A percentile compares a stretch with the other conserved stretches of the same genome.
Conservation (phyloP, 1,284 basidiomycete genomes). For the Meira miltonrushii region DNA sequence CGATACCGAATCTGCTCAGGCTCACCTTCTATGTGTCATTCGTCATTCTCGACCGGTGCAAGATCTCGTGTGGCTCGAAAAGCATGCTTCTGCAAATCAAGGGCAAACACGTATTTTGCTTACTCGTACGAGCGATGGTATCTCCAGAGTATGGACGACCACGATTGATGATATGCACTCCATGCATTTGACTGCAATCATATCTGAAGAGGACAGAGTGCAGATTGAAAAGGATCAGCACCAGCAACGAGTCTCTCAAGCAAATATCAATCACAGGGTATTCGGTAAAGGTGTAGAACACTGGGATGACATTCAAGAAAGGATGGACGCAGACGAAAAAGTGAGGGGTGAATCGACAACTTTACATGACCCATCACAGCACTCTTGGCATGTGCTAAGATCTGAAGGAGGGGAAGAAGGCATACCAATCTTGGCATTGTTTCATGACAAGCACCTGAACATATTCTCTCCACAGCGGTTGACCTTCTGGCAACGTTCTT, state of each 20-base stretch:
- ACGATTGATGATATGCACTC: conserved; percentile 38
- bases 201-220: conserved; percentile 15
- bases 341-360: neutral
- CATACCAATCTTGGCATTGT: too few relatives aligned
- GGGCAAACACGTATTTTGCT: conserved; percentile 30
- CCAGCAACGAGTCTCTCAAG: neutral
- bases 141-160: conserved; percentile 31
- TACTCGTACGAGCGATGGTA: conserved; percentile 26
- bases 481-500: too few relatives aligned
- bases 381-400: too few relatives aligned
- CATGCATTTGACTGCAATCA: conserved; percentile 31
- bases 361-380: too few relatives aligned
- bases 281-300: neutral
- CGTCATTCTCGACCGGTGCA: too few relatives aligned
- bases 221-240: neutral
- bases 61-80: too few relatives aligned
- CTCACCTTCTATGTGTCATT: too few relatives aligned
- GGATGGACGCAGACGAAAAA: neutral
- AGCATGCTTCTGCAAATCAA: too few relatives aligned
- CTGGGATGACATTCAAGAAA: neutral
- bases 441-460: too few relatives aligned
- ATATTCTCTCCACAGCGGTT: too few relatives aligned
- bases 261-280: neutral
- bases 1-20: too few relatives aligned
- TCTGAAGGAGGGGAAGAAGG: too few relatives aligned